Base-by-base conservation (phyloP, 2,329 filamentous ascomycete species). In the Plenodomus lindquistii region DNA sequence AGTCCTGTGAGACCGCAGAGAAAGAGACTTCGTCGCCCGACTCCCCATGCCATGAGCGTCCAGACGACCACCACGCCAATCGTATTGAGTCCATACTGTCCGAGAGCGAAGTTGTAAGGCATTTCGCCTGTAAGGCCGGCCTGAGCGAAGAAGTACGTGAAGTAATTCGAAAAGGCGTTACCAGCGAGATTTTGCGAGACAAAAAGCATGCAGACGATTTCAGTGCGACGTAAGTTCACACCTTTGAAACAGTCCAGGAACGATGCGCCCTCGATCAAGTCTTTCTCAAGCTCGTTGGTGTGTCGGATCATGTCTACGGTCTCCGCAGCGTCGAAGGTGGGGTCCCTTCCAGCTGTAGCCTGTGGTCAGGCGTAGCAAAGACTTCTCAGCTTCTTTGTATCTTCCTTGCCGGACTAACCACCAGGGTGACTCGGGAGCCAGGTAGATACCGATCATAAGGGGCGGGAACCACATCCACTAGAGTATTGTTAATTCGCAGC, bases 281-380 rank as follows among this genome's bases (percentile, higher is more conserved):
- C 74, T 63, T 87, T 79, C 68, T 94, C 90, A 11, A 93, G 75
- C 0, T 86, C 85, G 1, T 87, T 90, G 1, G 89, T 94, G 65
- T 92, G 88, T 1, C 89, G 82, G 86, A 95, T 94, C 87, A 93
- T 91, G 58, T 87, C 84, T 48, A 94, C 79, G 0, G 87, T 92
- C 29, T 52, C 42, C 48, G n/a, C 38, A 47, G 16, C 44, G 37
- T 31, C 85, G 80, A 1, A 82, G 84, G 53, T 88, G 83, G 41
- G 76, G 74, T 52, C 81, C 75, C 10, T 88, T 73, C 8, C 85
- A 81, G 43, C 85, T 72, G 19, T 89, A 76, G 27, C 4, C 85
- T 72, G 19, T 89, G 76, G 27, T 8, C 11, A 34, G 89, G 83
- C 76, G 38, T 75, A n/a, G 27, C 19, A 50, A 37, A 24, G 47